Conservation (phyloP, 306 rosid species). For the Bauhinia variegata region DNA sequence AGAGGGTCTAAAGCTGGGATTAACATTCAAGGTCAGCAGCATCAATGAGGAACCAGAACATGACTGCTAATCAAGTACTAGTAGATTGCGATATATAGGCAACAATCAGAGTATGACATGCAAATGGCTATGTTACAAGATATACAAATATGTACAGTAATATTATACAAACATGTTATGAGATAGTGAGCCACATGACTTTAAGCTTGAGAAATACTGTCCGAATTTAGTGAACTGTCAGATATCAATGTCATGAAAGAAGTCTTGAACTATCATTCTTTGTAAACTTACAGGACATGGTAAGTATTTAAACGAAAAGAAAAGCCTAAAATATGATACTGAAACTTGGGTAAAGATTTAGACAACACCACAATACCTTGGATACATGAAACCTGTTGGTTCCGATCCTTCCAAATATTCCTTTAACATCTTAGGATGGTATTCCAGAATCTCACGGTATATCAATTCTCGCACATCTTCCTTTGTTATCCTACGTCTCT, state of each 20-base stretch:
- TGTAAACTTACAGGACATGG: conserved; percentile 16
- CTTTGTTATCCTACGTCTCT: conserved; percentile 95
- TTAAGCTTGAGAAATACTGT: not conserved
- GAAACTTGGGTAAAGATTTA: not conserved
- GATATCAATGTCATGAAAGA: not conserved
- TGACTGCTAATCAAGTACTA: too few species aligned
- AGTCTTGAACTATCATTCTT: not conserved
- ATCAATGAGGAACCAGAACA: too few species aligned
- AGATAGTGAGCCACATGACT: not conserved
- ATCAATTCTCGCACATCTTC: conserved; percentile 99
- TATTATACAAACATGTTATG: not conserved
- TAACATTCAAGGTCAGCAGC: not conserved
- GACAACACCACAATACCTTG: conserved; percentile 64
- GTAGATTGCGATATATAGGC: too few species aligned
- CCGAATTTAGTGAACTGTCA: not conserved
- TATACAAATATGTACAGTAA: not conserved
- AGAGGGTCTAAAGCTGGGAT: not conserved
- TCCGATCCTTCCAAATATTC: conserved; percentile 92
- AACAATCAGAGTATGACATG: not conserved
- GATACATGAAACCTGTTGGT: conserved; percentile 84
- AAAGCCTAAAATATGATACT: conserved; percentile 9
- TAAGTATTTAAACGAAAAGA: not conserved
- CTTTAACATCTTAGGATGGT: conserved; percentile 96
- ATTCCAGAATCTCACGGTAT: conserved; percentile 90
- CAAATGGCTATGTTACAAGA: not conserved